Percentiles rank a stretch among this genome's conserved stretches.
These are phyloP conservation scores for Anisogramma anomala DNA, from an alignment of 2,329 filamentous ascomycete species.

Conservation along the genomic window DNA sequence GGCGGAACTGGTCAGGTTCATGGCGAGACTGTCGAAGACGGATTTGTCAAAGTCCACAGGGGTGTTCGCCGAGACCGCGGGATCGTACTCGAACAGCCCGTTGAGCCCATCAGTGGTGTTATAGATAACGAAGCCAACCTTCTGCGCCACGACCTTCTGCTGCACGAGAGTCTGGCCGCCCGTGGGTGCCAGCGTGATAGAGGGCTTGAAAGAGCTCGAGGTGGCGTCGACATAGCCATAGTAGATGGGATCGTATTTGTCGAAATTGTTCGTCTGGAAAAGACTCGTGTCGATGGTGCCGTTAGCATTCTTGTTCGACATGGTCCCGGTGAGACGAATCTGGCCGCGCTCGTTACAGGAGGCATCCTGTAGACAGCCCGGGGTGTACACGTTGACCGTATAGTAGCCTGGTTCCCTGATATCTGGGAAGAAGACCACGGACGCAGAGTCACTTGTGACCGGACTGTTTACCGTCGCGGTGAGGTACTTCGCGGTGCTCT, in stretches of 20 bases:
- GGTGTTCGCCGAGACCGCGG: slow-evolving; percentile 45
- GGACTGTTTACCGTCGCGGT: slow-evolving; percentile 49
- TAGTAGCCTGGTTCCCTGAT: slow-evolving; percentile 87
- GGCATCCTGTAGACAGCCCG: slow-evolving; percentile 71
- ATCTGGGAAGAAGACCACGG: slow-evolving; percentile 71
- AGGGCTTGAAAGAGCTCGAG: slow-evolving; percentile 62
- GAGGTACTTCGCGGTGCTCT: slow-evolving; percentile 67
- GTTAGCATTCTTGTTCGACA: slow-evolving; percentile 34
- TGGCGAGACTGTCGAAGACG: slow-evolving; percentile 64
- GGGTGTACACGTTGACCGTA: slow-evolving; percentile 81
- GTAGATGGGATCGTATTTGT: slow-evolving; percentile 93
- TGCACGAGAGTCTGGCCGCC: slow-evolving; percentile 47
- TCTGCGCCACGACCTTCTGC: slow-evolving; percentile 78
- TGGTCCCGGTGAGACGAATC: slow-evolving; percentile 67
- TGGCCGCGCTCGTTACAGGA: slow-evolving; percentile 66
- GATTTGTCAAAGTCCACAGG: slow-evolving; percentile 57
- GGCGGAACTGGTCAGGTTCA: slow-evolving; percentile 54
- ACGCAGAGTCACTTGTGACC: slow-evolving; percentile 47
- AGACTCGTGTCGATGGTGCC: slow-evolving; percentile 45
- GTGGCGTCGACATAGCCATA: slow-evolving; percentile 72
- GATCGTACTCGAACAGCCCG: slow-evolving; percentile 81
- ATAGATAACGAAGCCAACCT: slow-evolving; percentile 65
- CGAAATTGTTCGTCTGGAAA: slow-evolving; percentile 87
- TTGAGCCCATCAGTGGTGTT: slow-evolving; percentile 73
- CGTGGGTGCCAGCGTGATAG: slow-evolving; percentile 64